Base-by-base conservation (phyloP, 163 green algal species). In the Picocystis sp. region DNA sequence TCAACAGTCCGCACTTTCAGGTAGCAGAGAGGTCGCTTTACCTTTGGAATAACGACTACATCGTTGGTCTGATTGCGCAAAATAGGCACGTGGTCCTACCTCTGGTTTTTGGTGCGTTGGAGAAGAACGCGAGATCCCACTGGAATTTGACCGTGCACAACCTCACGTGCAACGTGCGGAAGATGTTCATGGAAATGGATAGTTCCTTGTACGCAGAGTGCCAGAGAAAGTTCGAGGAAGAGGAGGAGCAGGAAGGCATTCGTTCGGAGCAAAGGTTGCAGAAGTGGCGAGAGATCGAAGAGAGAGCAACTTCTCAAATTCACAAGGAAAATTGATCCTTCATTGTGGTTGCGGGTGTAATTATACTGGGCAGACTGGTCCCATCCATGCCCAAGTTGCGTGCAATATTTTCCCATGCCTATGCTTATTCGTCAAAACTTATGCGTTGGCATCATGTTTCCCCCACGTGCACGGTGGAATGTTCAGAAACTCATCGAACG, bases 161-260 rank as follows among this genome's bases (percentile, higher is more conserved):
- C 3, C 76, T 98, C 14, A 96, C 87, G 1, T 70, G 82, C 56
- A 98, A 96, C 57, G 90, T 98, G 61, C 80, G 86, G n/a, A 97
- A 95, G 73, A 92, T 98, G 78, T 91, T 97, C 47, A 69, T 92
- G 67, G 88, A 98, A 60, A 89, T 98, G 70, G 89, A 98, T 60
- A 65, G 81, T 51, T 58, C 68, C 64, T 71, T 98, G 53, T 96
- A 86, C 53, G 86, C 93, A 29, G 69, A 92, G 52, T 96, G 88
- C 69, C 70, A 77, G 53, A 63, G 59, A 47, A 63, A 67, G 45
- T 86, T 79, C 51, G 67, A 86, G 58, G 65, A 83, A 53, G 67
- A 87, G 60, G 69, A 82, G 71, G 22, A 21, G 21, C 29, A 38
- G 29, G 29, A 38, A 38, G 8, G 29, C 8, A 8, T 38, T 38